A percentile compares a stretch with the other conserved stretches of the same genome.
Conservation (phyloP, 352 stramenopile species). For the Phytophthora citrophthora region DNA sequence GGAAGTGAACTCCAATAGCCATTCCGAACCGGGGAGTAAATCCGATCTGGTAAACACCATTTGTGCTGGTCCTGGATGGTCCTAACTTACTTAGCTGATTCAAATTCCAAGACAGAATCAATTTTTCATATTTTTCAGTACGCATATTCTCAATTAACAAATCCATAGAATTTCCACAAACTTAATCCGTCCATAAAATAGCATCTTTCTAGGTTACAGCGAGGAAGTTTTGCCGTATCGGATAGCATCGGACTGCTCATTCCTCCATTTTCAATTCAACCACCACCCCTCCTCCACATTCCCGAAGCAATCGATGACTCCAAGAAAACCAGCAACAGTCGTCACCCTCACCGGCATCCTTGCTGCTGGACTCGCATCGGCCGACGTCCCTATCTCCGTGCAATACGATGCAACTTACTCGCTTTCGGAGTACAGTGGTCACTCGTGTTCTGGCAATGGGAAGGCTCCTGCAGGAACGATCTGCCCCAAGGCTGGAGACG, state of each 20-base stretch:
- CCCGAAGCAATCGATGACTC: constrained; percentile 2
- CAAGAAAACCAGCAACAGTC: constrained; percentile 2
- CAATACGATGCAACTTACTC: constrained; percentile 30
- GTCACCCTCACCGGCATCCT: constrained; percentile 15
- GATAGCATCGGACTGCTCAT: constrained; percentile 4
- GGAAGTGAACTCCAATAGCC: too few species aligned
- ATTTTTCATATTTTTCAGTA: too few species aligned
- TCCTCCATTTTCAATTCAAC: constrained; percentile 8
- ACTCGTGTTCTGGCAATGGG: constrained; percentile 24
- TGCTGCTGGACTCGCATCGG: constrained; percentile 4
- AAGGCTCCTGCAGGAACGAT: neutral
- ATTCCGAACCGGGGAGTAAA: too few species aligned
- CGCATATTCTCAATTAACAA: neutral
- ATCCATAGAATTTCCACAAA: neutral
- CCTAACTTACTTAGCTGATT: too few species aligned
- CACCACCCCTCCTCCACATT: neutral
- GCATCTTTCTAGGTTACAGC: too few species aligned
- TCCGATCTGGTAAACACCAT: too few species aligned
- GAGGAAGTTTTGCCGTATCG: neutral
- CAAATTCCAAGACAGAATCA: too few species aligned
- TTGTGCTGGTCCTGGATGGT: too few species aligned
- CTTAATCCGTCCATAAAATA: neutral
- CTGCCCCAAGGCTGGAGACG: constrained; percentile 28
- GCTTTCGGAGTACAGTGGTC: constrained; percentile 15
- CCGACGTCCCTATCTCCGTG: constrained; percentile 22